These are phyloP conservation scores for Thuidium tamariscinum DNA, from an alignment of 225 moss, liverwort and hornwort genomes.

Conservation along the genomic window DNA sequence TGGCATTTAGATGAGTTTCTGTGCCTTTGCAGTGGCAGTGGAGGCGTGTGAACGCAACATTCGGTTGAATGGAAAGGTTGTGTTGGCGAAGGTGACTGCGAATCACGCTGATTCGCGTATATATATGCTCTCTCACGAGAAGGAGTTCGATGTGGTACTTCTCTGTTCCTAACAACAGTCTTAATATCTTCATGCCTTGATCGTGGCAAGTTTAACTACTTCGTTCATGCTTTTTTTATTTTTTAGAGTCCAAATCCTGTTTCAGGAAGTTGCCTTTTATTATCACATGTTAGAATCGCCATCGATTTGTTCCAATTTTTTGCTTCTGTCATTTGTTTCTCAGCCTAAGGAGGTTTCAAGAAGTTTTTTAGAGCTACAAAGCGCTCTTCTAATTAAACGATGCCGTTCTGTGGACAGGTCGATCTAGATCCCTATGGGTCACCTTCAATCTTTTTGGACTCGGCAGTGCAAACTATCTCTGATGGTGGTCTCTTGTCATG, in stretches of 20 bases:
- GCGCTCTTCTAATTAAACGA: not conserved
- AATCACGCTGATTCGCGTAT: slow-evolving; percentile 74
- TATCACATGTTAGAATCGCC: not conserved
- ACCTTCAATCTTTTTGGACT: slow-evolving; percentile 91
- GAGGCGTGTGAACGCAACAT: slow-evolving; percentile 95
- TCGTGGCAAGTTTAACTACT: not conserved
- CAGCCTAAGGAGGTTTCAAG: not conserved
- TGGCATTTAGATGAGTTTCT: not conserved
- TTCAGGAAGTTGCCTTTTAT: not conserved
- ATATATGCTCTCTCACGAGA: slow-evolving; percentile 92
- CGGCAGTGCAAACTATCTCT: slow-evolving; percentile 84
- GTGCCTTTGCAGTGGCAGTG: slow-evolving; percentile 61
- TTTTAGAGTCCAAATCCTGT: not conserved
- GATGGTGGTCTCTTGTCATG: slow-evolving; percentile 89
- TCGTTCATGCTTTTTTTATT: not conserved
- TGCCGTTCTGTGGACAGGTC: slow-evolving; percentile 28
- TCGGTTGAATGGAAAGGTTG: slow-evolving; percentile 76
- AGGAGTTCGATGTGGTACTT: slow-evolving; percentile 88
- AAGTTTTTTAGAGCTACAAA: not conserved
- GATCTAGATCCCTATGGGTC: slow-evolving; percentile 99
- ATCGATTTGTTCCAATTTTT: not conserved
- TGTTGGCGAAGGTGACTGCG: slow-evolving; percentile 74
- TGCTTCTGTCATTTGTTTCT: not conserved
- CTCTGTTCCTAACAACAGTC: not conserved
- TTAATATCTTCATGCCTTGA: not conserved